Conservation (phyloP, 169 alveolate genomes). For the Fabrea salina region DNA sequence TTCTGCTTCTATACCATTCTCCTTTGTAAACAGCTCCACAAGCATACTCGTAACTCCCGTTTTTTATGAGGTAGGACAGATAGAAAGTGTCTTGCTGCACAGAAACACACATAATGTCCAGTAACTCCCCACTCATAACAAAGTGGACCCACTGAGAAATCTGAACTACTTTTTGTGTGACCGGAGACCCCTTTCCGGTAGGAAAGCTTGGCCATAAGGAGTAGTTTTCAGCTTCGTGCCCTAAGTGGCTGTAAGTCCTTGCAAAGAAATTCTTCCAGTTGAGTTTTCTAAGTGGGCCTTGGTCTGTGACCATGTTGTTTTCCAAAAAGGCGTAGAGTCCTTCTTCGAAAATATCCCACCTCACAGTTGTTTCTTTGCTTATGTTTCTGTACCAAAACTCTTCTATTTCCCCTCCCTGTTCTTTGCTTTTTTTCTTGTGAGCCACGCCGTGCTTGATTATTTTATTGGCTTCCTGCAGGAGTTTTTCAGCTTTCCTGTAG, state of each 20-base stretch:
- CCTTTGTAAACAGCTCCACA: slow-evolving; percentile 7
- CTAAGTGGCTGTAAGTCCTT: background rate
- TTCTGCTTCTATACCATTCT: background rate
- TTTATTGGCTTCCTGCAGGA: slow-evolving; percentile 36
- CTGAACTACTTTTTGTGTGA: background rate
- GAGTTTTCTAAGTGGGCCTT: background rate
- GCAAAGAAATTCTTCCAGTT: slow-evolving; percentile 12
- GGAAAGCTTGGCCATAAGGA: background rate
- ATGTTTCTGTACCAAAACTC: slow-evolving; percentile 47
- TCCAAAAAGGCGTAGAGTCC: slow-evolving; percentile 38
- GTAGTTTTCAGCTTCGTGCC: background rate
- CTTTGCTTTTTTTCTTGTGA: slow-evolving; percentile 39
- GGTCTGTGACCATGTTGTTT: slow-evolving; percentile 42
- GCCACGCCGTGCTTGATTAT: slow-evolving; percentile 35
- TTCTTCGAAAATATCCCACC: slow-evolving; percentile 53
- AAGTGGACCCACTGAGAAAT: background rate
- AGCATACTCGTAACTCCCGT: background rate
- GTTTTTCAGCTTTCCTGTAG: slow-evolving; percentile 3
- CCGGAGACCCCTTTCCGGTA: background rate
- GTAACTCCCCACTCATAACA: background rate
- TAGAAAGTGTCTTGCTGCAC: background rate
- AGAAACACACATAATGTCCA: background rate
- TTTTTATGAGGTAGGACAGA: background rate
- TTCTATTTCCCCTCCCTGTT: slow-evolving; percentile 45
- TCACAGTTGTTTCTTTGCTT: slow-evolving; percentile 42